These are phyloP conservation scores for Pholiota adiposa DNA, from an alignment of 1,284 basidiomycete genomes.

Conservation along the genomic window DNA sequence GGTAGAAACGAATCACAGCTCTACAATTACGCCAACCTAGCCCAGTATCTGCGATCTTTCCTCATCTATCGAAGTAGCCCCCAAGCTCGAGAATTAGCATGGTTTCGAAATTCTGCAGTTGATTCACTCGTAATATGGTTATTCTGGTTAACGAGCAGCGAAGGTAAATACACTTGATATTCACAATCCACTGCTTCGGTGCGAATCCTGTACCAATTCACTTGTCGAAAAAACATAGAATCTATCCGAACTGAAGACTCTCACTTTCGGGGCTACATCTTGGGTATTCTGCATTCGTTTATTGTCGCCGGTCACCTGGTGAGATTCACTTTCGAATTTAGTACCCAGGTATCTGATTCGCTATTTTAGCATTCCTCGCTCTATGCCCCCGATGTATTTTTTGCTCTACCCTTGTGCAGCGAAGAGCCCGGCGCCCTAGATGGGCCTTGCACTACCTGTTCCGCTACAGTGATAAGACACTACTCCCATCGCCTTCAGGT, in stretches of 20 bases:
- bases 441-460: slow-evolving; percentile 37
- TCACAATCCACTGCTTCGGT: not conserved
- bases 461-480: slow-evolving; percentile 39
- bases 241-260: slow-evolving; percentile 24
- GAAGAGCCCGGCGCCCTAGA: slow-evolving; percentile 23
- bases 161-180: slow-evolving; percentile 33
- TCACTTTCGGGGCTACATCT: slow-evolving; percentile 18
- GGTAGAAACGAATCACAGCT: slow-evolving; percentile 64
- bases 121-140: slow-evolving; percentile 58
- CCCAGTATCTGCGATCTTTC: slow-evolving; percentile 25
- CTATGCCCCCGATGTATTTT: slow-evolving; percentile 43
- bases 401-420: slow-evolving; percentile 40
- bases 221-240: slow-evolving; percentile 14
- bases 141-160: slow-evolving; percentile 56
- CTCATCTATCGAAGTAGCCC: slow-evolving; percentile 22
- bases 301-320: slow-evolving; percentile 40
- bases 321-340: slow-evolving; percentile 7
- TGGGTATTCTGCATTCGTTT: slow-evolving; percentile 31
- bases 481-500: slow-evolving; percentile 43
- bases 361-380: slow-evolving; percentile 42
- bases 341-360: not conserved
- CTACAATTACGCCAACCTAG: slow-evolving; percentile 41
- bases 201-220: not conserved
- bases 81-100: slow-evolving; percentile 19
- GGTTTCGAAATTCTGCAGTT: slow-evolving; percentile 33